Evolutionary conservation across 768 basidiomycete species (phyloP).

Genomic region (Calocybe gangraenosa): DNA sequence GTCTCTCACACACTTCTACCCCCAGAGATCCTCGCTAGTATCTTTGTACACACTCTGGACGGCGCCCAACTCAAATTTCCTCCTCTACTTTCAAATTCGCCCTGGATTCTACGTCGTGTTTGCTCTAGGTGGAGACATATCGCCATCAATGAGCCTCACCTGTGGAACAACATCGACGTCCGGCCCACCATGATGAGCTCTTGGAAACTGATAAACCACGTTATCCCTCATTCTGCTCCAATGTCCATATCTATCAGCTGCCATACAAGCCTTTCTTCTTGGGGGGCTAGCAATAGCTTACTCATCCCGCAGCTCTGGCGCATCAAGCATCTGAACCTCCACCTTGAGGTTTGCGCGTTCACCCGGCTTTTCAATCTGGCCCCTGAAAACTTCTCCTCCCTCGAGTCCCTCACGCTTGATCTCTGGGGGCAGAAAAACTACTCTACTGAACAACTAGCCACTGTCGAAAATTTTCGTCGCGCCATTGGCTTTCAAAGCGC

Average conservation of each 20-base stretch:
- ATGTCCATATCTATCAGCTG: neutral
- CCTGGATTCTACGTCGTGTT: neutral
- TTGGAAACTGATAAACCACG: neutral
- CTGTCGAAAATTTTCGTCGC: neutral
- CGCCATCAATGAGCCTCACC: neutral
- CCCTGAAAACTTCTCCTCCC: neutral
- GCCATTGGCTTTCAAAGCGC: neutral
- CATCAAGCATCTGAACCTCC: neutral
- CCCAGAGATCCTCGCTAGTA: neutral
- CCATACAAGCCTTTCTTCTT: neutral
- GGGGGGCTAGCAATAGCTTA: neutral
- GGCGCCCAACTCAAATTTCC: neutral
- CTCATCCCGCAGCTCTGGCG: neutral
- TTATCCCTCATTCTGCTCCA: neutral
- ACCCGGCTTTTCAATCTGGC: neutral
- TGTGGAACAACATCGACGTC: slow-evolving; percentile 1
- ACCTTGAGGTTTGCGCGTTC: neutral
- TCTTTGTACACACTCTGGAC: slow-evolving; percentile 1
- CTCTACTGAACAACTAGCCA: neutral
- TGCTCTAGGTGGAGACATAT: slow-evolving; percentile 4
- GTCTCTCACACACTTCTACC: neutral
- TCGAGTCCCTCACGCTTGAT: neutral
- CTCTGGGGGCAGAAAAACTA: neutral
- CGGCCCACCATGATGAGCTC: too few relatives aligned
- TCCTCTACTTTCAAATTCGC: neutral